Base-by-base conservation (phyloP, 2,329 filamentous ascomycete genomes). In the Xylariaceae sp. region DNA sequence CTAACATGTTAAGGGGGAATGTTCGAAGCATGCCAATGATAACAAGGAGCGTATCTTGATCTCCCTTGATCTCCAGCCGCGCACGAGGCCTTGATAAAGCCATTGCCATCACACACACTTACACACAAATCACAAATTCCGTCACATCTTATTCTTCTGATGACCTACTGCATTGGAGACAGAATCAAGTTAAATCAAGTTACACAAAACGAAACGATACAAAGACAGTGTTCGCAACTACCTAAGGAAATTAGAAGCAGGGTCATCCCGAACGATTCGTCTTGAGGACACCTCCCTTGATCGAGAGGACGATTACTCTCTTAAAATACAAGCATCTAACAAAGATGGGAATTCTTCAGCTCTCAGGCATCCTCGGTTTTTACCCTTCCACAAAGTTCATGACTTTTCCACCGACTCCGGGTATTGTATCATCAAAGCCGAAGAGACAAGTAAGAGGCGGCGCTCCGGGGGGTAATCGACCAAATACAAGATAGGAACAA, bases 281-380 rank as follows among this genome's bases (percentile, higher is more conserved):
- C 60, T 58, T 54, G 50, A 63, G 51, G 53, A 51, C 47, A 50
- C 48, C 52, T 52, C 53, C 34, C 53, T 45, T 39, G 46, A 56
- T 48, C 38, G 47, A 59, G 58, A 56, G 50, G 60, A 53, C 31
- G 22, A 28, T 28, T 7, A 41, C 53, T 61, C 61, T 64, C 61
- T 60, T 69, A 69, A 64, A 69, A 66, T 69, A 68, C 66, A 69
- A 56, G 54, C 62, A 61, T 69, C 64, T 68, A 66, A 60, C 61
- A 57, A 28, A 58, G 54, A 51, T 55, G 50, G 22, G 42, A 54
- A 48, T 53, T 46, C 57, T 60, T 58, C 50, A 58, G 60, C 59
- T 60, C 59, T 64, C 61, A 55, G 51, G 55, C 54, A 63, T 66
- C 60, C 61, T 59, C 61, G 56, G 63, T 59, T 62, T 55, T 38